phyloP scores from a whole-genome alignment of 805 yeast genomes.

The Candida schatavii region DNA sequence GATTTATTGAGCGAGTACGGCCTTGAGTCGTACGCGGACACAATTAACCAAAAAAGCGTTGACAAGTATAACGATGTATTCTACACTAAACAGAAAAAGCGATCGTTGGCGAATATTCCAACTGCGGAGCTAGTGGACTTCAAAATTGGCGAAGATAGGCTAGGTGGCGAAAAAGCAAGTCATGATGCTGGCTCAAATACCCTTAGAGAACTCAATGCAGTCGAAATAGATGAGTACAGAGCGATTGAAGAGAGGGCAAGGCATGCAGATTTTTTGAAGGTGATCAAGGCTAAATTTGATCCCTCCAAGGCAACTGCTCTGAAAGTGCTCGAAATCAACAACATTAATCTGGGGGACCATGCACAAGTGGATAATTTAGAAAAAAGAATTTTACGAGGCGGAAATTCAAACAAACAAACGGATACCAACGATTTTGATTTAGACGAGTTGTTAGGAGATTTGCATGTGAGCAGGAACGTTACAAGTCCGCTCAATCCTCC shows the following conservation, averaged over 20 bases:
- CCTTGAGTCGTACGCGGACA: conserved; percentile 26
- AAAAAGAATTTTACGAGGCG: conserved; percentile 13
- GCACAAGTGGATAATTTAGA: conserved; percentile 23
- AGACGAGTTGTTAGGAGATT: conserved; percentile 10
- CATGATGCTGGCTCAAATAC: conserved; percentile 2
- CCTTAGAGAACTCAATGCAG: conserved; percentile 20
- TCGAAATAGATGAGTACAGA: conserved; percentile 18
- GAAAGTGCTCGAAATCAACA: conserved; percentile 35
- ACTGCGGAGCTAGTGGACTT: conserved; percentile 33
- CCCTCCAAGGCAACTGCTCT: conserved; percentile 4
- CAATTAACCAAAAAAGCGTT: conserved; percentile 16
- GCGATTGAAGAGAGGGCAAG: conserved; percentile 24
- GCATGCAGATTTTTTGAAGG: conserved; percentile 25
- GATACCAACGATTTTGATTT: conserved; percentile 17
- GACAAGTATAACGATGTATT: conserved; percentile 28
- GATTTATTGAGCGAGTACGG: conserved; percentile 41
- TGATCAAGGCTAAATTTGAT: conserved; percentile 29
- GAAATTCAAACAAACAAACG: background rate
- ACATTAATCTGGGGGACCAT: conserved; percentile 22
- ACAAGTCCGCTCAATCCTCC: background rate
- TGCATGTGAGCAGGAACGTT: background rate
- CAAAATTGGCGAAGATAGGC: conserved; percentile 27
- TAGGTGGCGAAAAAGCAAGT: conserved; percentile 8
- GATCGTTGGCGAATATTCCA: conserved; percentile 16
- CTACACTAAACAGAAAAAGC: conserved; percentile 16